Base-by-base conservation (phyloP, 2,329 filamentous ascomycete genomes). In the Monosporascus sp. region DNA sequence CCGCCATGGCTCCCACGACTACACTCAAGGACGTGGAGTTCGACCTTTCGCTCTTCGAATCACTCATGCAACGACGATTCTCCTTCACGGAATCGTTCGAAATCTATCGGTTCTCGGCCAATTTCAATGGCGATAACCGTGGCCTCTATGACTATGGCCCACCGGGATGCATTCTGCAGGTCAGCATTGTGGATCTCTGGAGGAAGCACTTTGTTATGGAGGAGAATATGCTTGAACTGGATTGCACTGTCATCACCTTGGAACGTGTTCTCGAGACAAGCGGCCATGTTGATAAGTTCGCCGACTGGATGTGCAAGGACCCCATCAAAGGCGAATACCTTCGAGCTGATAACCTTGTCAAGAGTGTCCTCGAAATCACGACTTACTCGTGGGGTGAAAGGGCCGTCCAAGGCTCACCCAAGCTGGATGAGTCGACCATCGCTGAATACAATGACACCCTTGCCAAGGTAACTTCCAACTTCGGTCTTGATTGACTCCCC, bases 221-320 rank as follows among this genome's bases (percentile, higher is more conserved):
- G 76, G 91, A 96, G 77, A 88, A 95, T 69, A 96, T 96, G 90
- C 83, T 96, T 61, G 90, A 96, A 75, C 85, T 96, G 59, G 92
- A 96, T 75, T 96, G 90, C 76, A 94, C 89, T 37, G 94, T 93
- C 74, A 74, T 99, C 67, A 97, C 94, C 41, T 94, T 94, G 11
- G 31, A 14, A 35, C 31, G 5, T 5, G 82, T 89, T 14, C 75
- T 89, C 53, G 85, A 87, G 73, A 87, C 85, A 31, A 79, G 75
- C 63, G 85, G 85, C 46, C 85, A 88, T 67, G 84, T 88, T 45
- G 84, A 87, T 65, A 86, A 85, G 68, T 88, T 88, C 65, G 82
- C 84, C 60, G 83, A 87, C 65, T 87, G 81, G 82, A 87, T 87
- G 82, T 85, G 79, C 75, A 84, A 83, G 66, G 84, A 87, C 66